Conservation (phyloP, 805 yeast species). For the Tetrapisispora fleetii region DNA sequence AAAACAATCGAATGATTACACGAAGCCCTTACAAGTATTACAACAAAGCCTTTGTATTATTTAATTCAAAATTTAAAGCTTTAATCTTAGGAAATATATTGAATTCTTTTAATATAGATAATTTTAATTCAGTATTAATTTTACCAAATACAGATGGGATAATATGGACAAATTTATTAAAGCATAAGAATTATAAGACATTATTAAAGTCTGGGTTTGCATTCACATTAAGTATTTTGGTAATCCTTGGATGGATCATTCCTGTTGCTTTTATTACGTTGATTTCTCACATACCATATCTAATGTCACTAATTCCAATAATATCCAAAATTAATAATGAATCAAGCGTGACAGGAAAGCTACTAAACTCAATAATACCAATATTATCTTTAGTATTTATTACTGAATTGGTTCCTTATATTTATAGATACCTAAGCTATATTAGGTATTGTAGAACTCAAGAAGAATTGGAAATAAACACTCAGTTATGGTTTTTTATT, state of each 20-base stretch:
- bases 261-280: slow-evolving; percentile 79
- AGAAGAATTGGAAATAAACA: slow-evolving; percentile 53
- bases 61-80: slow-evolving; percentile 46
- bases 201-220: slow-evolving; percentile 37
- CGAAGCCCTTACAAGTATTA: not conserved
- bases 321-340: slow-evolving; percentile 39
- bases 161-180: slow-evolving; percentile 54
- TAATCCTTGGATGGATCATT: slow-evolving; percentile 62
- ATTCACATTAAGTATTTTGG: slow-evolving; percentile 34
- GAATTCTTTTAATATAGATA: slow-evolving; percentile 35
- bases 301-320: slow-evolving; percentile 52
- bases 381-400: slow-evolving; percentile 53
- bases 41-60: slow-evolving; percentile 42
- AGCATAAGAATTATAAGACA: slow-evolving; percentile 30
- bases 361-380: slow-evolving; percentile 56
- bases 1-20: not conserved
- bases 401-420: slow-evolving; percentile 50
- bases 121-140: slow-evolving; percentile 35
- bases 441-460: slow-evolving; percentile 54
- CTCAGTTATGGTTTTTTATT: slow-evolving; percentile 68
- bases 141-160: slow-evolving; percentile 60
- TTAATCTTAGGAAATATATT: slow-evolving; percentile 55
- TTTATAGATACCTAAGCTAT: slow-evolving; percentile 45
- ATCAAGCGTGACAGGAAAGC: slow-evolving; percentile 44
- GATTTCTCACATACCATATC: slow-evolving; percentile 60